phyloP scores from a whole-genome alignment of 441 rosid genomes.

The Dalechampia spathulata region DNA sequence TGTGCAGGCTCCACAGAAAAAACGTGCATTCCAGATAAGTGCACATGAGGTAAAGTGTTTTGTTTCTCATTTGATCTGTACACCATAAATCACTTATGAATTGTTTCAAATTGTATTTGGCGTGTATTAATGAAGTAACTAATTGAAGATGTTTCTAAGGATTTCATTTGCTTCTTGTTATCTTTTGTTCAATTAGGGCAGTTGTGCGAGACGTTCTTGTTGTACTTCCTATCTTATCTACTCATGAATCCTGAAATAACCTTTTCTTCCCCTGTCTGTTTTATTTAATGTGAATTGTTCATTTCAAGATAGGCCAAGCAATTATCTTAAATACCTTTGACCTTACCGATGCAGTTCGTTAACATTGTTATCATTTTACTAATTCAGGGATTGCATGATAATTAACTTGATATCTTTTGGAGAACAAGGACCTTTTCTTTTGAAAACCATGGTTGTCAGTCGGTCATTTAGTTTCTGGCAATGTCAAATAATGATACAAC shows the following conservation, averaged over 20 bases:
- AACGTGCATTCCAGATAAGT: conserved; percentile 64
- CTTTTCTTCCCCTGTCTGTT: not conserved
- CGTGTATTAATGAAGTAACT: no score
- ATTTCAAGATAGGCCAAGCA: not conserved
- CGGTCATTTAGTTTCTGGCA: not conserved
- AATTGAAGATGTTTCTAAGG: no score
- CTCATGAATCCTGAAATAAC: not conserved
- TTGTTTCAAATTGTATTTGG: no score
- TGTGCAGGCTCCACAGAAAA: conserved; percentile 28
- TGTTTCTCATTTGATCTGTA: no score
- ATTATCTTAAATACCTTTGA: not conserved
- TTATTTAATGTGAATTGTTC: not conserved
- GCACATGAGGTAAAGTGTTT: conserved; percentile 70
- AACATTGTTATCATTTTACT: not conserved
- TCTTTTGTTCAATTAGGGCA: no score
- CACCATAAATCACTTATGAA: no score
- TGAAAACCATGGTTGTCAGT: not conserved
- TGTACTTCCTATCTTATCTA: not conserved
- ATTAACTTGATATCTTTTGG: not conserved
- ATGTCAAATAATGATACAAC: not conserved
- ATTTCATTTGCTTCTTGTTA: no score
- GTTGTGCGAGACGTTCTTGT: no score
- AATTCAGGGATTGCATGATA: not conserved
- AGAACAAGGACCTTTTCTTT: not conserved
- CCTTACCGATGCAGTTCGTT: not conserved